Evolutionary conservation across 345 rosid genomes (phyloP).

Genomic region (Rhizophora mangle): DNA sequence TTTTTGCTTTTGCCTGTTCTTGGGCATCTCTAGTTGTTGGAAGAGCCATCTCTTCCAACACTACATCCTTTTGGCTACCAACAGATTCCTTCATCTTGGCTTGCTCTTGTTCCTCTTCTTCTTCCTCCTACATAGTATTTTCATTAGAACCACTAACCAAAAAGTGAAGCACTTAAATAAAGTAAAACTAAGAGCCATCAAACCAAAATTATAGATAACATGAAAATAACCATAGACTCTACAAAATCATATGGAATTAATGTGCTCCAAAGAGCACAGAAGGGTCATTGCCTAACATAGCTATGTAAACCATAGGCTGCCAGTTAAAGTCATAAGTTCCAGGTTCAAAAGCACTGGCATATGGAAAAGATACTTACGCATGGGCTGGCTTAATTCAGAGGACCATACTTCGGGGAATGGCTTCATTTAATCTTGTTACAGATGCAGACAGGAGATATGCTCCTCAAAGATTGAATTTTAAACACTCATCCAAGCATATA

Average conservation of each 20-base stretch:
- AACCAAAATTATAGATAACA: background rate
- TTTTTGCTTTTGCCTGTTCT: slow-evolving; percentile 71
- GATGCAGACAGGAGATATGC: no score
- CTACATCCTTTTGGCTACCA: slow-evolving; percentile 62
- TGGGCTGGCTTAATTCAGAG: background rate
- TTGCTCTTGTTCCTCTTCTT: slow-evolving; percentile 63
- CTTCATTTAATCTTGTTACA: no score
- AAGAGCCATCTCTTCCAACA: slow-evolving; percentile 70
- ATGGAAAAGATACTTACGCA: background rate
- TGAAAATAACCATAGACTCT: background rate
- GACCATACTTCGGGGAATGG: no score
- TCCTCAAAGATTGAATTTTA: no score
- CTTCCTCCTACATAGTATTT: slow-evolving; percentile 58
- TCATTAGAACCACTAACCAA: slow-evolving; percentile 10
- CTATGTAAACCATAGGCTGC: background rate
- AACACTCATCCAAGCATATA: no score
- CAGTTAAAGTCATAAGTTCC: background rate
- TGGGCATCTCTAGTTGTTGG: slow-evolving; percentile 69
- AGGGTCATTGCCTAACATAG: background rate
- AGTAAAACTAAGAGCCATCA: background rate
- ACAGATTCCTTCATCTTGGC: slow-evolving; percentile 76
- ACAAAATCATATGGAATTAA: slow-evolving; percentile 1
- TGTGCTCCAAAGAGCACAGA: background rate
- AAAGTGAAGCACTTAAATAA: slow-evolving; percentile 7
- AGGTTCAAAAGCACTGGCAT: slow-evolving; percentile 1